Evolutionary conservation across 2,329 filamentous ascomycete species (phyloP), one percentile per base, ranked within the genome.

Genomic region (Hirsutella rhossiliensis): DNA sequence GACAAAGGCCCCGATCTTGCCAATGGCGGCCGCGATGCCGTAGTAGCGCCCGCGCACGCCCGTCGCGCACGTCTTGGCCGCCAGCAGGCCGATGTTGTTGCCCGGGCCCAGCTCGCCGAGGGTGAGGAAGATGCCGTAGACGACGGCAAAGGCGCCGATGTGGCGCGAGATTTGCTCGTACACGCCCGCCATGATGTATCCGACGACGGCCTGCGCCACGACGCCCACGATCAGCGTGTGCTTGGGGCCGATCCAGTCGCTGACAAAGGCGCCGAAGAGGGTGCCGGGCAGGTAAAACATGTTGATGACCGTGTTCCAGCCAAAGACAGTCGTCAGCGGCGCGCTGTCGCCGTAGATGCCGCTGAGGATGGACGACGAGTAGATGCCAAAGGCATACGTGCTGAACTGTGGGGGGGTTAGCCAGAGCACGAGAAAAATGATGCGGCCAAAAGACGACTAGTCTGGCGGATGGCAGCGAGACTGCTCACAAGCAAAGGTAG

Each of bases 241-340:
- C 45, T 82, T 80, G 1, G 89, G 87, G 0, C 89, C 89, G 42
- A 94, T 67, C 66, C 73, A 79, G 63, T 96, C 89, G 23, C 80
- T 83, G 7, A 84, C 67, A 45, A 84, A 84, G 0, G 86, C 84
- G 18, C 89, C 89, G 4, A 84, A 62, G 43, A 89, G 69, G 20
- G 86, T 85, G 1, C 89, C 89, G 0, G 87, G 88, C 41, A 94
- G 74, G 62, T 94, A 94, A 62, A 95, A 95, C 49, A 87, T 67
- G 61, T 92, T 94, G 67, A 94, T 79, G 37, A 95, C 74, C 0
- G 84, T 87, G 58, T 87, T 88, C 87, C 87, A 95, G 36, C 87
- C 89, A 48, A 95, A 89, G 11, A 80, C 67, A 49, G 83, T 84
- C 56, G 86, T 90, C 2, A 95, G 67, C 0, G 82, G 74, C 0